phyloP scores from a whole-genome alignment of 805 yeast species.

The Teunomyces funiuensis region DNA sequence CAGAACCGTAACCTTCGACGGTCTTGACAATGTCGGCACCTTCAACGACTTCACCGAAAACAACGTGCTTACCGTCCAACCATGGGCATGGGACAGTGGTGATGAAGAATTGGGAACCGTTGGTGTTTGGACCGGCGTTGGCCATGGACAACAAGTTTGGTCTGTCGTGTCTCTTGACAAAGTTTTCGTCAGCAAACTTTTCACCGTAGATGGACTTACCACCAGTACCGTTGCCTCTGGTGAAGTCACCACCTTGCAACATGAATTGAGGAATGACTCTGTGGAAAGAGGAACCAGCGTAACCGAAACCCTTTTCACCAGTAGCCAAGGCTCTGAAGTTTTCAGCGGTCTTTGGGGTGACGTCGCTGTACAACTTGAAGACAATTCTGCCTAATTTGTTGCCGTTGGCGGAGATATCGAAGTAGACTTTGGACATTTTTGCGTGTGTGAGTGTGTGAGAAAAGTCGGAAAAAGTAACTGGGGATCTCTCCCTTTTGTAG shows the following conservation, averaged over 20 bases:
- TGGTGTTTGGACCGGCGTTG: conserved; percentile 97
- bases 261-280: conserved; percentile 48
- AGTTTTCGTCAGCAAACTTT: conserved; percentile 77
- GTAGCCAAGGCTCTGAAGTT: conserved; percentile 92
- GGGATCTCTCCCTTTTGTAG: conserved; percentile 5
- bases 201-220: conserved; percentile 61
- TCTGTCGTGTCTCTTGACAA: conserved; percentile 68
- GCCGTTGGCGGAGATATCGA: conserved; percentile 80
- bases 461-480: conserved; percentile 2
- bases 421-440: conserved; percentile 69
- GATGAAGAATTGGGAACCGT: conserved; percentile 96
- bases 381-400: conserved; percentile 69
- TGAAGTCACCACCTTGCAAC: conserved; percentile 52
- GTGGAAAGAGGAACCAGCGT: conserved; percentile 46
- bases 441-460: not conserved
- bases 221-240: conserved; percentile 47
- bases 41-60: conserved; percentile 87
- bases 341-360: conserved; percentile 93
- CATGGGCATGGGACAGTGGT: conserved; percentile 86
- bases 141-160: conserved; percentile 92
- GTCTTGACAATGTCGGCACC: conserved; percentile 85
- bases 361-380: conserved; percentile 86
- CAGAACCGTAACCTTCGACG: conserved; percentile 73
- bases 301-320: conserved; percentile 48
- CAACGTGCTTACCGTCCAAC: conserved; percentile 94